phyloP scores from a whole-genome alignment of 192 early-diverging fungal species.

The Coemansia pectinata region DNA sequence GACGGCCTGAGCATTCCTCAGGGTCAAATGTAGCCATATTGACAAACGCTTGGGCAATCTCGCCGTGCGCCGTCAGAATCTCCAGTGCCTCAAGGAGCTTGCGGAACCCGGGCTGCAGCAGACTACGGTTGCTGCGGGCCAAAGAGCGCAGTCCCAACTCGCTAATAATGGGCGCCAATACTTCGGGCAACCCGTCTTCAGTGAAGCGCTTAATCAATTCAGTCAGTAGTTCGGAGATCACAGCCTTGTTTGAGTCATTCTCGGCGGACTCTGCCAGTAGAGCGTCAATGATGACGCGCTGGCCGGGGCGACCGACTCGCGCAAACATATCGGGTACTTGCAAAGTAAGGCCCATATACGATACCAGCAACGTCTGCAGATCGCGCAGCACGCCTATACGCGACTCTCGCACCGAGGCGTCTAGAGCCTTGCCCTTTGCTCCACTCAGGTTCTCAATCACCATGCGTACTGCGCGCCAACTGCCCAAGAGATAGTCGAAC shows the following conservation, averaged over 20 bases:
- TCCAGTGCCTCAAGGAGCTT: constrained; percentile 34
- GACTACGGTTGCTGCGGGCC: constrained; percentile 26
- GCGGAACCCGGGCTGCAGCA: constrained; percentile 54
- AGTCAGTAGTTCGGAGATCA: constrained; percentile 10
- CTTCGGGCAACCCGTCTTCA: constrained; percentile 38
- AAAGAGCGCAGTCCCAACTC: constrained; percentile 36
- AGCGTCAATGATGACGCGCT: constrained; percentile 16
- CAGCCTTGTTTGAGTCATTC: constrained; percentile 7
- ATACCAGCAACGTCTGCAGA: constrained; percentile 67
- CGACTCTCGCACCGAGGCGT: constrained; percentile 56
- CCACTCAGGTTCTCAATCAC: constrained; percentile 58
- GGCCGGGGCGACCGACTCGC: constrained; percentile 49
- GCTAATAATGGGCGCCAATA: constrained; percentile 27
- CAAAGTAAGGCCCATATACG: constrained; percentile 80
- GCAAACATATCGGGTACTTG: constrained; percentile 92
- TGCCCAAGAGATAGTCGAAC: constrained; percentile 69
- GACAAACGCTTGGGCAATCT: constrained; percentile 24
- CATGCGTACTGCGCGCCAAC: constrained; percentile 61
- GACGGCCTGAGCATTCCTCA: constrained; percentile 26
- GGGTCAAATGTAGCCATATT: constrained; percentile 42
- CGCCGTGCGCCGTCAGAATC: constrained; percentile 23
- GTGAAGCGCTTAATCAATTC: constrained; percentile 33
- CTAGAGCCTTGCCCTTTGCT: constrained; percentile 53
- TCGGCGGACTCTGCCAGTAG: constrained; percentile 14
- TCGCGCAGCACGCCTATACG: constrained; percentile 63